These are phyloP conservation scores for Stropharia rugosoannulata DNA, from an alignment of 768 basidiomycete species.

Conservation along the genomic window DNA sequence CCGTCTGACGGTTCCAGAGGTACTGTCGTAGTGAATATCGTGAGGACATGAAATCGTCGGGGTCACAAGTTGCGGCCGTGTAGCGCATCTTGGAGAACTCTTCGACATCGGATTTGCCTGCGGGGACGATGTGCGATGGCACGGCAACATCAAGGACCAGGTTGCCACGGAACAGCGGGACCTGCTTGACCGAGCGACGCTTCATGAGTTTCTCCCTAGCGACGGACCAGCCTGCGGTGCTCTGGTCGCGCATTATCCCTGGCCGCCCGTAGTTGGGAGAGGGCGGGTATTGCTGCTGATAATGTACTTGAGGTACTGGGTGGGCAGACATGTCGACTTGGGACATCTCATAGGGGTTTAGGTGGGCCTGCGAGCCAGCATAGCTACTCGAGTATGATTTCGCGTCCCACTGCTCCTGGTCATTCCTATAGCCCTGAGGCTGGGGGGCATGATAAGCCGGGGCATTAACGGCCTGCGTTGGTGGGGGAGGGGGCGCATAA, in stretches of 20 bases:
- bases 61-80: constrained; percentile 87
- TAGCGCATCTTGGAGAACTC: constrained; percentile 86
- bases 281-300: constrained; percentile 65
- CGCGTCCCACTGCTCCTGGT: constrained; percentile 50
- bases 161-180: constrained; percentile 81
- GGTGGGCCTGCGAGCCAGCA: constrained; percentile 71
- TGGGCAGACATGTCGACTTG: constrained; percentile 43
- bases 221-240: constrained; percentile 58
- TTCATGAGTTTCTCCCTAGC: constrained; percentile 83
- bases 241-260: constrained; percentile 43
- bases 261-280: constrained; percentile 38
- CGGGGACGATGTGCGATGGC: constrained; percentile 76
- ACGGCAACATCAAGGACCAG: constrained; percentile 82
- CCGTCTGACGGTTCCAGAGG: constrained; percentile 77
- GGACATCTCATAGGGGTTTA: constrained; percentile 65
- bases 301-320: constrained; percentile 55
- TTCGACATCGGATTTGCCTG: constrained; percentile 56
- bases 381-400: constrained; percentile 67
- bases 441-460: constrained; percentile 26
- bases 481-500: constrained; percentile 14
- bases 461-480: constrained; percentile 26
- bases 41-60: constrained; percentile 79
- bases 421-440: constrained; percentile 33
- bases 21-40: constrained; percentile 81
- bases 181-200: constrained; percentile 73